Evolutionary conservation across 768 basidiomycete species (phyloP).

Genomic region (Pleurotus giganteus): DNA sequence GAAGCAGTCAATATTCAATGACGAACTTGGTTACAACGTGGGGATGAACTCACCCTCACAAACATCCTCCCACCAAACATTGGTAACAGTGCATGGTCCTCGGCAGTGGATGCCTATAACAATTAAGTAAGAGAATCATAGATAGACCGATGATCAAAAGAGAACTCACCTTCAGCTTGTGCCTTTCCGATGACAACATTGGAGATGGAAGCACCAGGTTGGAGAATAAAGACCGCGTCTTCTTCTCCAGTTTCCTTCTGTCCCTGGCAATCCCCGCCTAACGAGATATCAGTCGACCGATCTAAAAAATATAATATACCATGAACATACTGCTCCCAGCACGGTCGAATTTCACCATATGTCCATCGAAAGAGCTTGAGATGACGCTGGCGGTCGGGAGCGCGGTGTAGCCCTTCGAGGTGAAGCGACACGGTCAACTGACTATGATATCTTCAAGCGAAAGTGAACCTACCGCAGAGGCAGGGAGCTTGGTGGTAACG

Average conservation of each 20-base stretch:
- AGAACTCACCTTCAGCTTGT: constrained; percentile 24
- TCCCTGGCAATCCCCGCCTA: constrained; percentile 25
- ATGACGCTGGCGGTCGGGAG: constrained; percentile 28
- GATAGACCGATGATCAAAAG: not conserved
- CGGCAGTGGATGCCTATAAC: constrained; percentile 25
- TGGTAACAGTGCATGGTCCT: constrained; percentile 26
- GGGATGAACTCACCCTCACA: constrained; percentile 26
- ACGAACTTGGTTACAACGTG: no score
- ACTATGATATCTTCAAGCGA: no score
- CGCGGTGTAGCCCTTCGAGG: constrained; percentile 21
- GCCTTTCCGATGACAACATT: constrained; percentile 27
- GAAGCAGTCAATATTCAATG: not conserved
- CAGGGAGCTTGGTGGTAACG: constrained; percentile 22
- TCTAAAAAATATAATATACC: no score
- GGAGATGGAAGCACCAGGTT: constrained; percentile 26
- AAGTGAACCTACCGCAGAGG: constrained; percentile 24
- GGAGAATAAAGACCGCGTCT: constrained; percentile 26
- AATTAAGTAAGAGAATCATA: not conserved
- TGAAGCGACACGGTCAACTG: not conserved
- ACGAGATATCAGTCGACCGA: not conserved
- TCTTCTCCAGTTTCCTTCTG: constrained; percentile 25
- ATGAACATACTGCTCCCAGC: constrained; percentile 24
- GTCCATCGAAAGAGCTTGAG: constrained; percentile 24
- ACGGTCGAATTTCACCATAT: constrained; percentile 26
- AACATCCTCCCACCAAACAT: constrained; percentile 30